phyloP scores from a whole-genome alignment of 1,284 basidiomycete species.

The Trichosporon inkin region DNA sequence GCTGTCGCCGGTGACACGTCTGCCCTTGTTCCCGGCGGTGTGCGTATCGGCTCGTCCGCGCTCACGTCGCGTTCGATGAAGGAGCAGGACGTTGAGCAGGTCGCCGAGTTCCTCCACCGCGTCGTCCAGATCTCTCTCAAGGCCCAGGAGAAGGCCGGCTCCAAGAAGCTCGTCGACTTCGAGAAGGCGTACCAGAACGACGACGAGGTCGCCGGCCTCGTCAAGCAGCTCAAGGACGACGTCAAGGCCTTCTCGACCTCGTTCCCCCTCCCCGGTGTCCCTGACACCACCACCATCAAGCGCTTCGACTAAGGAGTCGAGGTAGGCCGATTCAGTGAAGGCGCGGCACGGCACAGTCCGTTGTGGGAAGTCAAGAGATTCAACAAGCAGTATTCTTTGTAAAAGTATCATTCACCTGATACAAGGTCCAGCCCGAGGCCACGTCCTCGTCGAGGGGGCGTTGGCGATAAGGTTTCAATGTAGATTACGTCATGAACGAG shows the following conservation, averaged over 20 bases:
- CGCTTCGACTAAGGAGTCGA: constrained; percentile 18
- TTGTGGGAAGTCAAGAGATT: too few species aligned
- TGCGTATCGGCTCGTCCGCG: constrained; percentile 91
- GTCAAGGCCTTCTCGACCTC: constrained; percentile 66
- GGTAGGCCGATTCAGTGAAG: neutral
- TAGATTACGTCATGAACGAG: too few species aligned
- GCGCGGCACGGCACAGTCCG: too few species aligned
- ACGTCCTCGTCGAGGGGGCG: too few species aligned
- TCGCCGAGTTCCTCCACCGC: constrained; percentile 88
- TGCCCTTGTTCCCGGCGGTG: constrained; percentile 93
- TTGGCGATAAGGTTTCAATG: too few species aligned
- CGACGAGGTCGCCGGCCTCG: neutral
- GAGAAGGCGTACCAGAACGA: constrained; percentile 66
- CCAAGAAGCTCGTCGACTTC: constrained; percentile 95
- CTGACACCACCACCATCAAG: constrained; percentile 54
- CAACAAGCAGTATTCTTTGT: too few species aligned
- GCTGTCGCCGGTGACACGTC: constrained; percentile 52
- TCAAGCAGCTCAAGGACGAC: constrained; percentile 23
- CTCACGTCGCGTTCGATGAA: constrained; percentile 92
- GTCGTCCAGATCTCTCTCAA: constrained; percentile 79
- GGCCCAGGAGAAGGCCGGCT: constrained; percentile 90
- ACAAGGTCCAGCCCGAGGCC: too few species aligned
- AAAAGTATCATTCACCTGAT: too few species aligned
- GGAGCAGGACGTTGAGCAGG: constrained; percentile 72
- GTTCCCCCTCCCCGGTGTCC: constrained; percentile 90